Evolutionary conservation across 1,284 basidiomycete genomes (phyloP).

Genomic region (Volvariella surrecta): DNA sequence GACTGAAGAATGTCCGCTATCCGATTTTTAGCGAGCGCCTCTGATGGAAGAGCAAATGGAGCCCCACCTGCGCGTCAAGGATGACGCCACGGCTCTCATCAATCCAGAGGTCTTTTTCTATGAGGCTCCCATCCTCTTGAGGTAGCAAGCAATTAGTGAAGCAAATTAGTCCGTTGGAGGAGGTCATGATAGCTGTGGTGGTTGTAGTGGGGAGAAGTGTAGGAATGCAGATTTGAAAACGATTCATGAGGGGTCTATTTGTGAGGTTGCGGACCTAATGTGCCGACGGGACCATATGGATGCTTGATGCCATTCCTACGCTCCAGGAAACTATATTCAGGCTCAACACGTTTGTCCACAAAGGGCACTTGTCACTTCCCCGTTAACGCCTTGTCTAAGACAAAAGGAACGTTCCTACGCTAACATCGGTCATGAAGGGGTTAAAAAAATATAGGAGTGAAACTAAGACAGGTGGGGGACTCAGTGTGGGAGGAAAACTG

Average conservation of each 20-base stretch:
- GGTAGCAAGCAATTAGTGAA: slow-evolving; percentile 80
- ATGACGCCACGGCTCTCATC: slow-evolving; percentile 62
- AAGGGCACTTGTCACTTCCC: too few species aligned
- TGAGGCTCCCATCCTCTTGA: slow-evolving; percentile 64
- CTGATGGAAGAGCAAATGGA: neutral
- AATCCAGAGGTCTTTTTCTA: slow-evolving; percentile 69
- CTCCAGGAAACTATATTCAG: too few species aligned
- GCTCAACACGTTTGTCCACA: too few species aligned
- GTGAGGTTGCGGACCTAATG: neutral
- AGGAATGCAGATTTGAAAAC: too few species aligned
- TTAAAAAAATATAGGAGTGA: too few species aligned
- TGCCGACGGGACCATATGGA: slow-evolving; percentile 6
- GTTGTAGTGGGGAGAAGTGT: too few species aligned
- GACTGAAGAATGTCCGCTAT: slow-evolving; percentile 59
- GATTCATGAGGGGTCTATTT: neutral
- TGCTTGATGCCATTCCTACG: neutral
- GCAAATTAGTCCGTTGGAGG: slow-evolving; percentile 62
- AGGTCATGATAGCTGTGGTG: slow-evolving; percentile 19
- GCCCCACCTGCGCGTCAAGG: slow-evolving; percentile 60
- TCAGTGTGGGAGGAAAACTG: too few species aligned
- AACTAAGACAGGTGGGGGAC: too few species aligned
- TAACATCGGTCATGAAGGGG: too few species aligned
- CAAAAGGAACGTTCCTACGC: too few species aligned
- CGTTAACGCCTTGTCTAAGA: too few species aligned
- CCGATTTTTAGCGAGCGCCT: slow-evolving; percentile 1